Conservation (phyloP, 495 filamentous ascomycete genomes). For the Aspergillus wentii region DNA sequence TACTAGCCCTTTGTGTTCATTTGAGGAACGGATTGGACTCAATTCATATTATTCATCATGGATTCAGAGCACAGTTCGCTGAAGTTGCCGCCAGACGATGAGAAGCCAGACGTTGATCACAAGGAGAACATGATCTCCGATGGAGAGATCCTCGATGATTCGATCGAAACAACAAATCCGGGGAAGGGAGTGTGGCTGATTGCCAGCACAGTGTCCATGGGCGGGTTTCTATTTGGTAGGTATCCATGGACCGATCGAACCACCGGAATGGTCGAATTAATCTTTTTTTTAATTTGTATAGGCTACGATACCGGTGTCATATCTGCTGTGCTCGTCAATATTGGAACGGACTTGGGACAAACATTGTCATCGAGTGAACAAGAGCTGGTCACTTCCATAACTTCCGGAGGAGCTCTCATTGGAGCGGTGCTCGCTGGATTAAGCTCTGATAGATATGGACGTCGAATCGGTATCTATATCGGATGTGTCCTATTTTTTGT, state of each 20-base stretch:
- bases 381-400: slow-evolving; percentile 45
- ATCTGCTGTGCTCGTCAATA: slow-evolving; percentile 40
- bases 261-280: too few relatives aligned
- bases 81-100: too few relatives aligned
- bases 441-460: slow-evolving; percentile 44
- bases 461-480: slow-evolving; percentile 42
- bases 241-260: too few relatives aligned
- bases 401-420: slow-evolving; percentile 45
- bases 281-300: too few relatives aligned
- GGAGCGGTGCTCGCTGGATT: slow-evolving; percentile 45
- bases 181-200: slow-evolving; percentile 24
- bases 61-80: too few relatives aligned
- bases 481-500: slow-evolving; percentile 44
- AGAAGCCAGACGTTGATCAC: slow-evolving; percentile 2
- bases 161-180: slow-evolving; percentile 4
- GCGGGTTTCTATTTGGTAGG: slow-evolving; percentile 31
- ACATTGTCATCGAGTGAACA: slow-evolving; percentile 29
- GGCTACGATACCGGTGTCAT: slow-evolving; percentile 48
- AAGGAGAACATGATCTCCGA: slow-evolving; percentile 1
- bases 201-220: slow-evolving; percentile 28
- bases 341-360: slow-evolving; percentile 28
- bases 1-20: too few relatives aligned
- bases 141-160: slow-evolving; percentile 6
- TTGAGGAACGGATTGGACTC: too few relatives aligned
- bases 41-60: too few relatives aligned